Base-by-base conservation (phyloP, 2,329 filamentous ascomycete species). In the Ophiocordyceps australis region DNA sequence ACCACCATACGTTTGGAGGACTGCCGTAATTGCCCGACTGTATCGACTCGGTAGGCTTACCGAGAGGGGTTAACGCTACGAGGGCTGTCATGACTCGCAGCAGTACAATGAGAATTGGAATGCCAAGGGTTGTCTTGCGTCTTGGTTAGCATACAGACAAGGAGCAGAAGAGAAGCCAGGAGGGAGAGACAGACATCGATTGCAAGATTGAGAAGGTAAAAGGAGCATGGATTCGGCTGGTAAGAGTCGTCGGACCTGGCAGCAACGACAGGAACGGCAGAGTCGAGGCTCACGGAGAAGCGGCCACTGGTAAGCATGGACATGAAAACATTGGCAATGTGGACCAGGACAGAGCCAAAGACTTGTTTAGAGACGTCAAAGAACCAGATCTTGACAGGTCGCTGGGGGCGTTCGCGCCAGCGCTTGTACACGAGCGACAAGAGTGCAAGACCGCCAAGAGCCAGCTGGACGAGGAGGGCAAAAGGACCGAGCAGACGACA, bases 331-430 rank as follows among this genome's bases (percentile, higher is more conserved):
- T 98, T 98, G 38, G 85, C 80, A 23, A 86, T 62, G 53, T 98
- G 89, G 18, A 94, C 72, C 47, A 98, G 63, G 23, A 83, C 74
- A 17, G 83, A 91, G 14, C 89, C 89, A 42, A 95, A 79, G 28
- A 98, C 82, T 58, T 98, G 89, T 59, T 98, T 98, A 17, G 82
- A 92, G 14, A 74, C 89, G 46, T 98, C 89, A 49, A 95, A 98
- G 49, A 80, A 85, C 86, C 89, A 98, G 36, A 98, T 83, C 62
- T 91, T 92, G 43, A 95, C 45, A 1, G 86, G 86, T 28, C 89
- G 68, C 47, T 94, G 86, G 2, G 89, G 86, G 30, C 80, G 66
- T 54, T 98, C 89, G 36, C 80, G 70, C 72, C 78, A 93, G 38
- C 89, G 68, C 59, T 98, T 98, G 58, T 72, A 92, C 7, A 95